Base-by-base conservation (phyloP, 1,284 basidiomycete species). In the Vanrija humicola region DNA sequence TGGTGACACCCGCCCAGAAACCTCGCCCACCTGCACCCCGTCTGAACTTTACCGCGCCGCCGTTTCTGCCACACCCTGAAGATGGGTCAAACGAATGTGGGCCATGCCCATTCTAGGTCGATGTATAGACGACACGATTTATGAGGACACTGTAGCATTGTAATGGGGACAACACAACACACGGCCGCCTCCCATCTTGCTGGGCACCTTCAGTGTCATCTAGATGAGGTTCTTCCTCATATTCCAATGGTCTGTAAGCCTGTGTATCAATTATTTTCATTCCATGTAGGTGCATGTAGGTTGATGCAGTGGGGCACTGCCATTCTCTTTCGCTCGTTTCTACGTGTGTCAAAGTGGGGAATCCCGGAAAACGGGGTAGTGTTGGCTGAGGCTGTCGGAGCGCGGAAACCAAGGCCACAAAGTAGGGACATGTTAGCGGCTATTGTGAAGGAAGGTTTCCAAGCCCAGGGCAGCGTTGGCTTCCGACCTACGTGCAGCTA, bases 151-250 rank as follows among this genome's bases (percentile, higher is more conserved):
- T 23, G 23, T 50, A 5, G 42, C 50, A 38, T 38, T 60, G 14
- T 52, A 60, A 9, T 52, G 47, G 19, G 48, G 48, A 7, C 21
- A 23, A 23, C 21, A 23, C 21, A 28, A 16, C 14, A 18, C 45
- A 7, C 49, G 55, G 40, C 40, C 40, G 26, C 55, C 57, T 39
- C 48, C 46, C 45, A 38, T 51, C n/a, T n/a, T 8, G 28, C 28
- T 10, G 10, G 44, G 4, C 54, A 50, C 51, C 3, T 48, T 48
- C 40, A 40, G 42, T 39, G 25, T 52, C 14, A 39, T 25, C 19
- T 55, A 57, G 46, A 66, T 69, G 67, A 50, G 50, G 26, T 49
- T 66, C 19, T 64, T 64, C 46, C 50, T 67, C 34, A 5, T 5
- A 34, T 12, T 15, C 34, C 12, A 34, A n/a, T 18, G 40, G 40